These are phyloP conservation scores for Chenopodium album DNA, from an alignment of 148 eudicot species.

Conservation along the genomic window DNA sequence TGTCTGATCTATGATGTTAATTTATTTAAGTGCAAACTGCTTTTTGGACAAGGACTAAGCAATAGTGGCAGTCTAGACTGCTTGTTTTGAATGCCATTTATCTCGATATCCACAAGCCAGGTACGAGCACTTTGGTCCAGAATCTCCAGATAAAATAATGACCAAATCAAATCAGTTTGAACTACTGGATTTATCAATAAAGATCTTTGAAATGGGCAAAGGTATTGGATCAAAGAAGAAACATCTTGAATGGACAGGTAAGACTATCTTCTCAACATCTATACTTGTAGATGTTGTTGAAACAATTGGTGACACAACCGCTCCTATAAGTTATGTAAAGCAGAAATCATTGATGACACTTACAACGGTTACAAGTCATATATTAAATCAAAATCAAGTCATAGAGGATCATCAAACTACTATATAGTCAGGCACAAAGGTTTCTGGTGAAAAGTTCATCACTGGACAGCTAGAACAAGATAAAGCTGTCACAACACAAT, in stretches of 20 bases:
- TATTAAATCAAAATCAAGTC: not conserved
- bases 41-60: not conserved
- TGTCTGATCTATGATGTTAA: not conserved
- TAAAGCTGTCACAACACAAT: not conserved
- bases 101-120: not conserved
- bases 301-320: not conserved
- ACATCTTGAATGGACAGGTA: not conserved
- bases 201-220: not conserved
- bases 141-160: not conserved
- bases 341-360: not conserved
- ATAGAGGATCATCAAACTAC: not conserved
- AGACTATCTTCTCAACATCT: not conserved
- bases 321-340: not conserved
- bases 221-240: not conserved
- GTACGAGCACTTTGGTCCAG: not conserved
- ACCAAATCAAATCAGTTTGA: not conserved
- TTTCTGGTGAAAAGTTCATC: not conserved
- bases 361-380: not conserved
- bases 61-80: not conserved
- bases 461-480: not conserved
- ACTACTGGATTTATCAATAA: not conserved
- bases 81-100: not conserved
- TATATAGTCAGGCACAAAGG: not conserved
- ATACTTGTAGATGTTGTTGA: not conserved
- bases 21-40: not conserved